Conservation (phyloP, 1,284 basidiomycete genomes). For the Cryptococcus hybrid region DNA sequence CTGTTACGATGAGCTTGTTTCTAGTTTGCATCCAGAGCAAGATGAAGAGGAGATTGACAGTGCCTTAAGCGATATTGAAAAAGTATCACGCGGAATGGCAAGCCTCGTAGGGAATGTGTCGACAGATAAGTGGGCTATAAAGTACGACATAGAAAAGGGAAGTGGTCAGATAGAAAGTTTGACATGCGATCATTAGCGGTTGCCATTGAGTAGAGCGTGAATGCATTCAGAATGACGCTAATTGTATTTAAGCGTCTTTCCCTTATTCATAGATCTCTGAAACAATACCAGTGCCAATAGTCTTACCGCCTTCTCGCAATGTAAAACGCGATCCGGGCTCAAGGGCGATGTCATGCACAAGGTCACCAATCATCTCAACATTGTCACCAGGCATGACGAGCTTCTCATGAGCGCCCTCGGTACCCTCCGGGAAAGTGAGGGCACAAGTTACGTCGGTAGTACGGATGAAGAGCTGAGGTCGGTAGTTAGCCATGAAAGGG, state of each 20-base stretch:
- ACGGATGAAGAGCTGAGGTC: conserved; percentile 93
- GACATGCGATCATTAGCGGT: conserved; percentile 7
- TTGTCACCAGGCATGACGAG: conserved; percentile 99
- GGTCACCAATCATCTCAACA: conserved; percentile 84
- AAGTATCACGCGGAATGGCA: conserved; percentile 14
- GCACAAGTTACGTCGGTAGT: conserved; percentile 91
- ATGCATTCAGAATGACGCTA: conserved; percentile 2
- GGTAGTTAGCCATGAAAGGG: conserved; percentile 95
- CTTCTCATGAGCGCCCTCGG: conserved; percentile 66
- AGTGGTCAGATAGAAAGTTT: conserved; percentile 29
- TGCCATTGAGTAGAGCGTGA: conserved; percentile 21
- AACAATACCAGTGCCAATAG: conserved; percentile 86
- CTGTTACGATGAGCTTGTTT: conserved; percentile 34
- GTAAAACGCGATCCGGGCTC: conserved; percentile 96
- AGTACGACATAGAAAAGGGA: conserved; percentile 22
- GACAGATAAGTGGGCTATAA: conserved; percentile 28
- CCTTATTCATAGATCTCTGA: conserved; percentile 65
- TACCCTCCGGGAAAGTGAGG: conserved; percentile 81
- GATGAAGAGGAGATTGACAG: conserved; percentile 30
- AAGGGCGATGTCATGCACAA: conserved; percentile 85
- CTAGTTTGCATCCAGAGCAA: conserved; percentile 37
- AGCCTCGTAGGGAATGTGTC: conserved; percentile 8
- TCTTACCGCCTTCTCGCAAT: conserved; percentile 94
- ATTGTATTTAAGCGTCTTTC: not conserved
- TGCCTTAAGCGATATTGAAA: conserved; percentile 18